Evolutionary conservation across 2,329 filamentous ascomycete genomes (phyloP), one percentile per base, ranked within the genome.

Genomic region (Fusarium subtropicale): DNA sequence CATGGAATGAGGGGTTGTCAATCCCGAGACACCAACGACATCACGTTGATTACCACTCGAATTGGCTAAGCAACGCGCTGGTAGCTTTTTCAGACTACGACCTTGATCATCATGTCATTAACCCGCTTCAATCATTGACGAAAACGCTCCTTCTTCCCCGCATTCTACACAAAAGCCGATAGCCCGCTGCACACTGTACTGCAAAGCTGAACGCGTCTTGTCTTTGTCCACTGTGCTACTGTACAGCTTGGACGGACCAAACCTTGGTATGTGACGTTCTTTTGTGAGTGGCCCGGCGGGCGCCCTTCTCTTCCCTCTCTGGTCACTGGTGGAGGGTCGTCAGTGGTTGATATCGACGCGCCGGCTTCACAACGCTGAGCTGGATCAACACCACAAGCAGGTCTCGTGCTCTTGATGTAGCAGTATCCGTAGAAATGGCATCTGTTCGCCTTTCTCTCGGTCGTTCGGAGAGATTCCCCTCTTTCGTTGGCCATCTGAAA

Each of bases 291-390:
- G 69, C 56, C 67, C 69, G 63, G 39, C 60, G 55, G 56, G 56
- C 58, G 46, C 57, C 51, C 45, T 65, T 51, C 56, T 62, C 64
- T 46, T 68, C 59, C 59, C 26, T 50, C 61, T 73, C 45, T 58
- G 57, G 61, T 34, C 55, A 39, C 34, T 73, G 71, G 58, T 77
- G 75, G 75, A 77, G 75, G 75, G 75, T 76, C 66, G 68, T 71
- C 75, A 77, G 68, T 77, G 75, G 75, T 69, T 66, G 69, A 66
- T 66, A 76, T 59, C 58, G 44, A 52, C 54, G 56, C 55, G 45
- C 63, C 67, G 57, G 54, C 61, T 45, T 63, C 48, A 46, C 64
- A 45, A 60, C 58, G 55, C 45, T 68, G 68, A 61, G 63, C 51
- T 71, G 63, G 60, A 60, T 73, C 68, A 71, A 70, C 68, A 75